Conservation (phyloP, 208 protist genomes). For the Naegleria lovaniensis region DNA sequence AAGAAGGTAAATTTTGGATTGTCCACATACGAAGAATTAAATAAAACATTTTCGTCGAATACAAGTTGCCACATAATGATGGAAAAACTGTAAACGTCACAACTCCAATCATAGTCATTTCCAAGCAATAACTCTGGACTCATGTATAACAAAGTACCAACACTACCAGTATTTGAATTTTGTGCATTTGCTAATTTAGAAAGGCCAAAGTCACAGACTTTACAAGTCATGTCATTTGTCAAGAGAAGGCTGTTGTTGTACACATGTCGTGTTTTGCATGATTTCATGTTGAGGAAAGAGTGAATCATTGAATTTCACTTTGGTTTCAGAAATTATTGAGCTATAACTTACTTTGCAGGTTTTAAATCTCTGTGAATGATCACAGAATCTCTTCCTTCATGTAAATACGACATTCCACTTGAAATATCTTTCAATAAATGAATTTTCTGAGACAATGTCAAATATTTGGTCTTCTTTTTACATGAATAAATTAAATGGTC, state of each 20-base stretch:
- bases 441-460: neutral
- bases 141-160: neutral
- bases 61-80: too few relatives aligned
- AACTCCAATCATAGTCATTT: neutral
- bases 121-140: too few relatives aligned
- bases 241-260: too few relatives aligned
- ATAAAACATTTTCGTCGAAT: too few relatives aligned
- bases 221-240: neutral
- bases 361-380: conserved; percentile 15
- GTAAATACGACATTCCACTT: neutral
- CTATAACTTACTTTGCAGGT: too few relatives aligned
- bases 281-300: too few relatives aligned
- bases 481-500: neutral
- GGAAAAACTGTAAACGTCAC: too few relatives aligned
- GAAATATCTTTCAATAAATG: neutral
- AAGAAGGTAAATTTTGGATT: too few relatives aligned
- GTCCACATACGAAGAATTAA: too few relatives aligned
- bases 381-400: neutral
- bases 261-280: too few relatives aligned
- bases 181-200: neutral
- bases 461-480: neutral
- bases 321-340: too few relatives aligned
- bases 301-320: too few relatives aligned
- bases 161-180: neutral
- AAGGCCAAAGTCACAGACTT: neutral